Evolutionary conservation across 2,329 filamentous ascomycete genomes (phyloP), one percentile per base, ranked within the genome.

Genomic region (Paramyrothecium sp.): DNA sequence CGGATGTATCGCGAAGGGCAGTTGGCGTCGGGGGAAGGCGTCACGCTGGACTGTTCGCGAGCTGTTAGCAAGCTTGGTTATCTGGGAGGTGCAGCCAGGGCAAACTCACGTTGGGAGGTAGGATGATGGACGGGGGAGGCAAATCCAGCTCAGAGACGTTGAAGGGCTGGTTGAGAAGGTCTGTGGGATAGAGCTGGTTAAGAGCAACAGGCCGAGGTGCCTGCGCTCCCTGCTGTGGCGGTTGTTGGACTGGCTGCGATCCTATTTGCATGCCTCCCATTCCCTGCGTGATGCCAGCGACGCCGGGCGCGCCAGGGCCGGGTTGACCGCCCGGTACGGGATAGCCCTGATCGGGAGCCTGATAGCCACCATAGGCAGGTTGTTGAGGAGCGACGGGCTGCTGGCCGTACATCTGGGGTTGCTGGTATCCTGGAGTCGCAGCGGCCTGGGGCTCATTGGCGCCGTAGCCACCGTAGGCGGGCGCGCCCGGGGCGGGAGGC

Each of bases 1-100:
- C 95, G 91, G 63, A 98, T 89, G 73, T 96, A 99, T 80, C 96
- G 96, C 22, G 93, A 85, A 55, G 92, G 87, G 78, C 93, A 97
- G 76, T 98, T 99, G 60, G 95, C 89, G 71, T 90, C 82, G 50
- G 92, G 91, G 49, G 95, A 98, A 57, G 92, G 90, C 21, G 94
- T 98, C 56, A 96, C 91, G 71, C 91, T 95, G 54, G 90, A 87
- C 92, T 96, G 63, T 56, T 57, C 55, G 47, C 61, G 20, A 55
- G 54, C 62, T 50, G 69, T 84, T 66, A 85, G 79, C 62, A 71
- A 2, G 8, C 11, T 55, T 38, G 26, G 11, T 54, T 30, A 4
- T 30, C 10, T 30, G 26, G 26, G 26, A 30, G 26, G 34, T 47
- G 23, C 41, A 23, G 44, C 54, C 33, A 33, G 21, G 55, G 3